Conservation (phyloP, 352 stramenopile genomes). For the Phytophthora chlamydospora region DNA sequence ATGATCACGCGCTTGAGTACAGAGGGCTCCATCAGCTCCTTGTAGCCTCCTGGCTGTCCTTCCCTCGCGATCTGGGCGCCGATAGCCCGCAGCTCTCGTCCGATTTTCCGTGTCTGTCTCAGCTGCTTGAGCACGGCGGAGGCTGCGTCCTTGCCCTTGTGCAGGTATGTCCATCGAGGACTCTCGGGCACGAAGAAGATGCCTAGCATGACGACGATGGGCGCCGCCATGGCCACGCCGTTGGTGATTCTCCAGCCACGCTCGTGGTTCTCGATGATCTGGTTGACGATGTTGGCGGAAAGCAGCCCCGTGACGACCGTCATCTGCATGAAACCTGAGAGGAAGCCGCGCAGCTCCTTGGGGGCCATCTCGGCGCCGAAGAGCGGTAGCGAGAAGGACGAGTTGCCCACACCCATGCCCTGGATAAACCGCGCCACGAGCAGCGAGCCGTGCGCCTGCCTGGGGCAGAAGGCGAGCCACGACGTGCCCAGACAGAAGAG, state of each 20-base stretch:
- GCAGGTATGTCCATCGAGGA: constrained; percentile 45
- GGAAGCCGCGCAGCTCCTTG: constrained; percentile 64
- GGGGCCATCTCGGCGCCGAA: constrained; percentile 66
- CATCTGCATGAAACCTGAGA: constrained; percentile 74
- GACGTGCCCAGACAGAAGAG: constrained; percentile 50
- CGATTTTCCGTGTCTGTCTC: constrained; percentile 47
- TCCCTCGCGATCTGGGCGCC: constrained; percentile 49
- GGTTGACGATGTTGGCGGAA: constrained; percentile 49
- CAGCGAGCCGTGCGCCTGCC: constrained; percentile 36
- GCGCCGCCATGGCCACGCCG: constrained; percentile 42
- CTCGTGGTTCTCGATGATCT: constrained; percentile 42
- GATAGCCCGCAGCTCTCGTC: constrained; percentile 51
- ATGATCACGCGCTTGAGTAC: constrained; percentile 50
- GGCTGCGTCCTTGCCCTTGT: constrained; percentile 50
- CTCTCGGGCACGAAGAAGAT: constrained; percentile 54
- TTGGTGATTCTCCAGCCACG: constrained; percentile 56
- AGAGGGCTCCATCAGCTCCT: constrained; percentile 51
- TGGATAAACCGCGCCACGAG: constrained; percentile 49
- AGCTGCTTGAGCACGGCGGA: constrained; percentile 47
- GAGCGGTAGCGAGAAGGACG: constrained; percentile 56
- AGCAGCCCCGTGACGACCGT: constrained; percentile 56
- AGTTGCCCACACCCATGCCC: constrained; percentile 55
- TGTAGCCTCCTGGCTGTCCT: constrained; percentile 34
- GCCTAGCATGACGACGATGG: constrained; percentile 58
- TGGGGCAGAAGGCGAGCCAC: constrained; percentile 45